Conservation (phyloP, 2,329 filamentous ascomycete species). For the Talaromyces sp. region DNA sequence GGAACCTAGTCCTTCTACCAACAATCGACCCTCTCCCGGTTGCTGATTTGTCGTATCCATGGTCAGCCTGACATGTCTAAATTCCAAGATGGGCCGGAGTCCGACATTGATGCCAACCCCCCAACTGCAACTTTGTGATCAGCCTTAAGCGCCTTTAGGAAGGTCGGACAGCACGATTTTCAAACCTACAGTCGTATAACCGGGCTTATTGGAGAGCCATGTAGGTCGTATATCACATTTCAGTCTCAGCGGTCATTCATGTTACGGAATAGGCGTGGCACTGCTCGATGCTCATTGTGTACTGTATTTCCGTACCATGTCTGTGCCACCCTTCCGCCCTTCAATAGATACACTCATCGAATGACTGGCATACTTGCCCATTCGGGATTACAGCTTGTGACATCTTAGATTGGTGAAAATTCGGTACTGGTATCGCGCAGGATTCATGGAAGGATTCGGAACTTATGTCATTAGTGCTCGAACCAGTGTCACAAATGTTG, state of each 20-base stretch:
- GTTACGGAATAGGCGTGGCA: neutral
- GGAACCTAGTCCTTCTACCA: neutral
- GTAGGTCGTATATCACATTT: neutral
- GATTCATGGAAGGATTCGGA: neutral
- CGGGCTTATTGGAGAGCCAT: no score
- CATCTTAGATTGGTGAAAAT: no score
- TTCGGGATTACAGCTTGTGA: neutral
- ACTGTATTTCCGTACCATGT: neutral
- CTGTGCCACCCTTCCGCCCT: neutral
- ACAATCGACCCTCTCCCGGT: neutral
- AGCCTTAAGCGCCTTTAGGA: neutral
- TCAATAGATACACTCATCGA: neutral
- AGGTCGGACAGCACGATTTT: neutral
- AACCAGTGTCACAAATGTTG: neutral
- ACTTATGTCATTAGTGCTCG: neutral
- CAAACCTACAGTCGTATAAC: no score
- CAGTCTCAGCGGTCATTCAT: neutral
- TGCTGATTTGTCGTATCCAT: neutral
- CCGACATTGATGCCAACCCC: no score
- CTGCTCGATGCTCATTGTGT: neutral
- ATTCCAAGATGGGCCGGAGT: neutral
- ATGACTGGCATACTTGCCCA: neutral
- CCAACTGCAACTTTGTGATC: no score
- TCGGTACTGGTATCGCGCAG: neutral
- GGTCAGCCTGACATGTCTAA: neutral